Base-by-base conservation (phyloP, 2,329 filamentous ascomycete genomes). In the Raffaelea deltoideospora region DNA sequence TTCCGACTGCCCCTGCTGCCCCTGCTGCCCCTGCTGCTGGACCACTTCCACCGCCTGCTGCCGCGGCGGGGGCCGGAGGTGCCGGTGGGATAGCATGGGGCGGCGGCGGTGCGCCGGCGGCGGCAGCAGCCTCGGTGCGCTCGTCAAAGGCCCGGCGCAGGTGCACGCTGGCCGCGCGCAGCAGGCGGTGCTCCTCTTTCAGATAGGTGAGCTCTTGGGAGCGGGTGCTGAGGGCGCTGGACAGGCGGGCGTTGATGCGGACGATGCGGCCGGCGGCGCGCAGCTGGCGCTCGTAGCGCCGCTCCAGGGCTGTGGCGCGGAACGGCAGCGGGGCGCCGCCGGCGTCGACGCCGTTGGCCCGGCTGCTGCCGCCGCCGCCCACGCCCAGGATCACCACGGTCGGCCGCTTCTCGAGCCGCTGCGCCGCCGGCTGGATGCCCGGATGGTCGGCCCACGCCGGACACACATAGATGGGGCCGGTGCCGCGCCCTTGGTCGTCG, bases 381-480 rank as follows among this genome's bases (percentile, higher is more conserved):
- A 47, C 43, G 5, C 47, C 34, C 22, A 40, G 45, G 20, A 48
- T 42, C 28, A 58, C 50, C 2, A 58, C 47, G 10, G 48, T 65
- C 10, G 67, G 67, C 15, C 53, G 53, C 17, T 45, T 45, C 49
- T 71, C 67, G 19, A 65, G 53, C 37, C 57, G 49, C n/a, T 55
- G 51, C 2, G 66, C 71, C 22, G 59, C 51, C 31, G 37, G 35
- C 39, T 51, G 48, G 7, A 60, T 57, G 17, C 51, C 57, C 0
- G 68, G 63, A 37, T 71, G 66, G 18, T 58, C 50, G 11, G 58
- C 54, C 39, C 61, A 60, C 3, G 62, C 68, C 1, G 69, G 69
- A 21, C 71, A 53, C 8, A 74, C 52, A 46, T 72, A 73, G 40
- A 75, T 53, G 33, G 68, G 65, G 3, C 59, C 56, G 26, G 53